These are phyloP conservation scores for Meripilus lineatus DNA, from an alignment of 1,284 basidiomycete species.

Conservation along the genomic window DNA sequence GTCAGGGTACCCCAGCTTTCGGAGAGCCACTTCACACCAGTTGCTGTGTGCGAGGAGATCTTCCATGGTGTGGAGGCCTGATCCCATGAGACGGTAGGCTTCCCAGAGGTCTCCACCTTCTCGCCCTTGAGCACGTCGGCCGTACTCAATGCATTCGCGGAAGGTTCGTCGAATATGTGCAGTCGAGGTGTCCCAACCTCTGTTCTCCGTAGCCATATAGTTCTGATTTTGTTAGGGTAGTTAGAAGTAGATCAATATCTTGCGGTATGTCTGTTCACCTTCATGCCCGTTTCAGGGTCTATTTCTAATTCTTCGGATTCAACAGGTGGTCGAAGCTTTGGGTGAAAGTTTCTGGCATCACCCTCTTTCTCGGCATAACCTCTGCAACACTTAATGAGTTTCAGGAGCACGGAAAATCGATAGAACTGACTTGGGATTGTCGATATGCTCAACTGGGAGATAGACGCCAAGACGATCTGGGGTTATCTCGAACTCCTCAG, in stretches of 20 bases:
- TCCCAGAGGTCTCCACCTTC: constrained; percentile 66
- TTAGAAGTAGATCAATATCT: background rate
- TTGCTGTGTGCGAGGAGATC: constrained; percentile 81
- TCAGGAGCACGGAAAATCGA: constrained; percentile 1
- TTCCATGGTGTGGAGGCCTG: constrained; percentile 69
- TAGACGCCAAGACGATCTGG: constrained; percentile 81
- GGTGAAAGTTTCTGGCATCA: constrained; percentile 61
- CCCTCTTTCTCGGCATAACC: constrained; percentile 74
- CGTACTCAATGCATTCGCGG: constrained; percentile 54
- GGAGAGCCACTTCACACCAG: constrained; percentile 71
- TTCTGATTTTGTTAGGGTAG: constrained; percentile 28
- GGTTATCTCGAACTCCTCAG: constrained; percentile 78
- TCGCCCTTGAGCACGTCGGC: constrained; percentile 49
- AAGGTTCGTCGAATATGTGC: constrained; percentile 70
- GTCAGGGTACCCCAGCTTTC: constrained; percentile 66
- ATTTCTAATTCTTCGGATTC: constrained; percentile 72
- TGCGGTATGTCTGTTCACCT: constrained; percentile 39
- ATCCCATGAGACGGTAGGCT: constrained; percentile 66
- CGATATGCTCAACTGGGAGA: constrained; percentile 78
- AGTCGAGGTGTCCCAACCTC: constrained; percentile 77
- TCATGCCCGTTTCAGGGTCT: constrained; percentile 81
- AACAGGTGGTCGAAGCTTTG: constrained; percentile 74
- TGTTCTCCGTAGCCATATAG: constrained; percentile 59
- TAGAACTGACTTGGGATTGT: constrained; percentile 54
- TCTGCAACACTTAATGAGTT: constrained; percentile 24